phyloP scores from a whole-genome alignment of 106 monocot species.

The Dendrobium huoshanense region DNA sequence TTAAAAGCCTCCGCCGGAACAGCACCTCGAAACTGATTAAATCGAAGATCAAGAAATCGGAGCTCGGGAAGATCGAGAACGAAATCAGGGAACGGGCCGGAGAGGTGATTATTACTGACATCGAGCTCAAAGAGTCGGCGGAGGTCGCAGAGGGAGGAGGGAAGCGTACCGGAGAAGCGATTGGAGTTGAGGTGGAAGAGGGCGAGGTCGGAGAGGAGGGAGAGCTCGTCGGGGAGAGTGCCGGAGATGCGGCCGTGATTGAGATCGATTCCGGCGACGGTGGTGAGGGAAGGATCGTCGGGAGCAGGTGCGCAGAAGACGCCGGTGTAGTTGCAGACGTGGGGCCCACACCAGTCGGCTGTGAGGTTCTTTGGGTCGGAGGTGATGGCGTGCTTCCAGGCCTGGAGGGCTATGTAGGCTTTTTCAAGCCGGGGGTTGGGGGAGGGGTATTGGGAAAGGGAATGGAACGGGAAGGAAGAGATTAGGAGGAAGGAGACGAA shows the following conservation, averaged over 20 bases:
- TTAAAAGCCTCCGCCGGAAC: neutral
- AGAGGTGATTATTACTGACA: conserved; percentile 36
- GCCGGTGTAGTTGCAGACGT: conserved; percentile 52
- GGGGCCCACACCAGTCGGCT: conserved; percentile 41
- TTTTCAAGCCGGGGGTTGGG: conserved; percentile 34
- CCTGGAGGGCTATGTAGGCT: conserved; percentile 45
- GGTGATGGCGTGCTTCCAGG: conserved; percentile 36
- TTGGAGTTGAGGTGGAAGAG: conserved; percentile 61
- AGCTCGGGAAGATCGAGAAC: conserved; percentile 27
- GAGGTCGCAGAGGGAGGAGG: conserved; percentile 17
- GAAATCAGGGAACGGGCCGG: conserved; percentile 30
- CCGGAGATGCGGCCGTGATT: conserved; percentile 45
- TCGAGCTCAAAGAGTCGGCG: conserved; percentile 39
- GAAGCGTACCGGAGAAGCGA: conserved; percentile 25
- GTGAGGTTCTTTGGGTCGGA: conserved; percentile 43
- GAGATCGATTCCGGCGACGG: conserved; percentile 46
- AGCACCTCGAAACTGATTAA: conserved; percentile 24
- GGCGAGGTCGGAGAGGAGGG: conserved; percentile 35
- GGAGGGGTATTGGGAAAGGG: neutral
- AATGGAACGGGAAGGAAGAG: neutral
- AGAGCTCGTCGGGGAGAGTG: conserved; percentile 29
- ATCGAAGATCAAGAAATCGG: conserved; percentile 30
- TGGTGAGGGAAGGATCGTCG: conserved; percentile 25
- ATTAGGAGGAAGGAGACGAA: neutral
- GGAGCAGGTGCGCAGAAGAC: conserved; percentile 44